Evolutionary conservation across 1,139 yeast species (phyloP).

Genomic region (Scheffersomyces cryptocercus): DNA sequence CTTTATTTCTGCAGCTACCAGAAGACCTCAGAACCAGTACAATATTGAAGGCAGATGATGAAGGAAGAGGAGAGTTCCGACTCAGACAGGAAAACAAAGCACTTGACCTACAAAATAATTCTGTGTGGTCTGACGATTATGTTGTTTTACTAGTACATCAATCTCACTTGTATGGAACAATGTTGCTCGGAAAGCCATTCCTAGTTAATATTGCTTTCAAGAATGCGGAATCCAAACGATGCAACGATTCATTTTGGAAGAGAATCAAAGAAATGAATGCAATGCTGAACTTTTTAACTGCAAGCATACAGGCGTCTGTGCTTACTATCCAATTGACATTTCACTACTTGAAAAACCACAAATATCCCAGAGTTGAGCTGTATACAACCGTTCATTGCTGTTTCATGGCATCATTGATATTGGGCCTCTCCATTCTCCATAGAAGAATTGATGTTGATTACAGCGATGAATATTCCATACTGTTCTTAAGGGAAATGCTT

Average conservation of each 20-base stretch:
- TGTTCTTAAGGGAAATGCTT: conserved; percentile 10
- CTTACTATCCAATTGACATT: conserved; percentile 16
- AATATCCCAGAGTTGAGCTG: conserved; percentile 12
- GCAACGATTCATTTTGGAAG: not conserved
- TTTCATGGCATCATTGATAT: conserved; percentile 14
- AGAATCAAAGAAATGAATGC: not conserved
- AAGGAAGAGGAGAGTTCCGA: not conserved
- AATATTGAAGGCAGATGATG: not conserved
- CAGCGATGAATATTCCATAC: conserved; percentile 7
- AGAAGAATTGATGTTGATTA: conserved; percentile 8
- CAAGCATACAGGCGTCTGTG: conserved; percentile 14
- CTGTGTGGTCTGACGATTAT: conserved; percentile 10
- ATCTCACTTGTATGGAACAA: conserved; percentile 40
- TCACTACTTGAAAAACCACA: conserved; percentile 11
- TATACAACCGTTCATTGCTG: conserved; percentile 12
- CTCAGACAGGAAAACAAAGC: not conserved
- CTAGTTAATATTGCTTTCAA: conserved; percentile 32
- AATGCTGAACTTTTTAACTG: conserved; percentile 1
- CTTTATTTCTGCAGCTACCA: conserved; percentile 33
- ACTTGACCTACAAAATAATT: not conserved
- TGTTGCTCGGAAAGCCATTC: conserved; percentile 48
- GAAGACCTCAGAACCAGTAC: conserved; percentile 13
- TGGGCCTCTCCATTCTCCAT: conserved; percentile 5
- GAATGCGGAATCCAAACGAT: conserved; percentile 7
- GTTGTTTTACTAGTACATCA: conserved; percentile 36